These are phyloP conservation scores for Puccinia triticina DNA, from an alignment of 1,284 basidiomycete species.

Conservation along the genomic window DNA sequence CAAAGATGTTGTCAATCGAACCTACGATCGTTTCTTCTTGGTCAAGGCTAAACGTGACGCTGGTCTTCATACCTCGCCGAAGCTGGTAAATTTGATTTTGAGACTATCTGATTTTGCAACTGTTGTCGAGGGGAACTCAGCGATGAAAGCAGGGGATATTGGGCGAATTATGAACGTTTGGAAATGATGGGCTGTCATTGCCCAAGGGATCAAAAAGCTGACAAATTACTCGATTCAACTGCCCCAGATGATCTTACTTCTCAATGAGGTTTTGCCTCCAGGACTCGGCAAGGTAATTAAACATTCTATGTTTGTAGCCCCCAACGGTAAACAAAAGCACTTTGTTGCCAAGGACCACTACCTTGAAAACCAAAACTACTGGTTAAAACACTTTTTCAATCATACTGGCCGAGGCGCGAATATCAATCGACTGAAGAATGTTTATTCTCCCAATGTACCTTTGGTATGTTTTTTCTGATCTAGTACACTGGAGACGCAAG, in stretches of 20 bases:
- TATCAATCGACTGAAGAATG: conserved; percentile 12
- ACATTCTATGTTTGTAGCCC: conserved; percentile 6
- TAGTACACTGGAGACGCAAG: not conserved
- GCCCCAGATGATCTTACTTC: not conserved
- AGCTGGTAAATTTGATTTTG: not conserved
- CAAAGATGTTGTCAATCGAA: no score
- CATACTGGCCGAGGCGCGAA: conserved; percentile 13
- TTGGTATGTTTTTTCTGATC: not conserved
- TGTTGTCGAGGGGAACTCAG: not conserved
- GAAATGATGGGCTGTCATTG: conserved; percentile 10
- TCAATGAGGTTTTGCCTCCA: not conserved
- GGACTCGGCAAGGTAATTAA: not conserved
- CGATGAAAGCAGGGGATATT: conserved; percentile 28
- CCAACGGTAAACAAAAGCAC: not conserved
- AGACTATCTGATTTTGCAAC: not conserved
- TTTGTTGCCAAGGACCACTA: conserved; percentile 23
- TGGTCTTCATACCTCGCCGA: not conserved
- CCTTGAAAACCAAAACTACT: conserved; percentile 21
- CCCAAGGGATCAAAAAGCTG: not conserved
- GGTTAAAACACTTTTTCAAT: conserved; percentile 37
- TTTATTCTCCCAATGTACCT: conserved; percentile 12
- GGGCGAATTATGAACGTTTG: conserved; percentile 15
- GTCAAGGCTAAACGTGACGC: not conserved
- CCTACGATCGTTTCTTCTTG: not conserved
- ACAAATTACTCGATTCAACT: not conserved